Percentiles rank a stretch among this genome's conserved stretches.
Evolutionary conservation across 805 yeast genomes (phyloP).

Genomic region (Schwanniomyces vanrijiae): DNA sequence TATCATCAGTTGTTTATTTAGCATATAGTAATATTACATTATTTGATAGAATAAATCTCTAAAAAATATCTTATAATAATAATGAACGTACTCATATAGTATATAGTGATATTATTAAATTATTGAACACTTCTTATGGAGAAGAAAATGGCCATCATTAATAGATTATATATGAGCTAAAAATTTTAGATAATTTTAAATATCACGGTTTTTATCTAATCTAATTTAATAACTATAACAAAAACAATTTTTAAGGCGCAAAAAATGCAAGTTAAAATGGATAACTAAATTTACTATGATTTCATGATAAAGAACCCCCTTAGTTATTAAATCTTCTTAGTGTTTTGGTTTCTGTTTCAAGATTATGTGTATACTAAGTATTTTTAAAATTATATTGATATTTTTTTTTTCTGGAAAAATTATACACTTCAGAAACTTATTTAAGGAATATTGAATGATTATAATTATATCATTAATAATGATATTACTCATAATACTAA

Average conservation of each 20-base stretch:
- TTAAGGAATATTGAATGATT: slow-evolving; percentile 11
- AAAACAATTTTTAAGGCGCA: slow-evolving; percentile 25
- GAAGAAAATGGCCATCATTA: slow-evolving; percentile 7
- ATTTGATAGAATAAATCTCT: slow-evolving; percentile 34
- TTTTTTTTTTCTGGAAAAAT: slow-evolving; percentile 26
- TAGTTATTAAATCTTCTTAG: slow-evolving; percentile 11
- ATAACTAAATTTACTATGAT: slow-evolving; percentile 18
- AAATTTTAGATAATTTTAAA: slow-evolving; percentile 16
- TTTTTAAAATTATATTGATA: slow-evolving; percentile 26
- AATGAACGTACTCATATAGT: slow-evolving; percentile 26
- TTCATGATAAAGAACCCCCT: background rate
- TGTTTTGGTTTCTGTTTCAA: slow-evolving; percentile 27
- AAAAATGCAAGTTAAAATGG: slow-evolving; percentile 17
- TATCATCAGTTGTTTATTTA: no score
- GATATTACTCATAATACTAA: slow-evolving; percentile 23
- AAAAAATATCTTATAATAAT: slow-evolving; percentile 18
- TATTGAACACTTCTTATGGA: slow-evolving; percentile 19
- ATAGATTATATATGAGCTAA: slow-evolving; percentile 10
- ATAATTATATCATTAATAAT: slow-evolving; percentile 21
- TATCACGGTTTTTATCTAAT: slow-evolving; percentile 24
- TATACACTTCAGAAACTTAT: slow-evolving; percentile 14
- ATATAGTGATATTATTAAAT: slow-evolving; percentile 36
- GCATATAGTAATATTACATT: slow-evolving; percentile 34
- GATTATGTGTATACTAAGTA: slow-evolving; percentile 28
- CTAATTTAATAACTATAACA: slow-evolving; percentile 24